Base-by-base conservation (phyloP, 345 rosid genomes). In the Geranium rotundifolium region DNA sequence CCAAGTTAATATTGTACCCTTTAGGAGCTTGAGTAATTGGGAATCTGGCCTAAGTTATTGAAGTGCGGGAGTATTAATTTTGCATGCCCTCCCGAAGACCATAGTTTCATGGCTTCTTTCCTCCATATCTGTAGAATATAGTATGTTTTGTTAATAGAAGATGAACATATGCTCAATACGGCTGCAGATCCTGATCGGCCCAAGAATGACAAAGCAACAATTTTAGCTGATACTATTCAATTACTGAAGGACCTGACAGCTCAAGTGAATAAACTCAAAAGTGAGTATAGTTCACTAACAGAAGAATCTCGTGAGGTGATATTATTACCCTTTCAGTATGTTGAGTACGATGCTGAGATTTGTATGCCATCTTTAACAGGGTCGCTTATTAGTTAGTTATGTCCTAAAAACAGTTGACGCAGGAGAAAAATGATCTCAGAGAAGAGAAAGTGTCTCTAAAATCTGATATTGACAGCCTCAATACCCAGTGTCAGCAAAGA, bases 281-380 rank as follows among this genome's bases (percentile, higher is more conserved):
- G 83, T 18, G 95, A 89, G 75, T 80, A 82, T 67, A 63, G 80
- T 29, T 54, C 82, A 2, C 62, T 92, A 56, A 73, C 82, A 19
- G 96, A 89, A 69, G 98, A 92, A 81, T 87, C 96, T 50, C 84
- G 67, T 16, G 98, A 89, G 98, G 96, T 92, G 56, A 64, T 62
- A 46, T 57, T 62, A 7, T 58, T 27, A 20, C 57, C 3, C 63
- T 19, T 63, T 56, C 41, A 54, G 54, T 70, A 54, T 23, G 29
- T 60, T 56, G 12, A 56, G 12, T 19, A 16, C 17, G 13, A 46
- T 54, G 20, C 60, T 1, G 54, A 60, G 7, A 57, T 31, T 34
- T 34, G 41, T 34, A 4, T 34, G 41, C 3, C 41, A 34, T 34
- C 34, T 39, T 57, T 60, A 31, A 49, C 55, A 29, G 59, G 31